A percentile compares a stretch with the other conserved stretches of the same genome.
Conservation (phyloP, 768 basidiomycete species). For the Collybia sp. region DNA sequence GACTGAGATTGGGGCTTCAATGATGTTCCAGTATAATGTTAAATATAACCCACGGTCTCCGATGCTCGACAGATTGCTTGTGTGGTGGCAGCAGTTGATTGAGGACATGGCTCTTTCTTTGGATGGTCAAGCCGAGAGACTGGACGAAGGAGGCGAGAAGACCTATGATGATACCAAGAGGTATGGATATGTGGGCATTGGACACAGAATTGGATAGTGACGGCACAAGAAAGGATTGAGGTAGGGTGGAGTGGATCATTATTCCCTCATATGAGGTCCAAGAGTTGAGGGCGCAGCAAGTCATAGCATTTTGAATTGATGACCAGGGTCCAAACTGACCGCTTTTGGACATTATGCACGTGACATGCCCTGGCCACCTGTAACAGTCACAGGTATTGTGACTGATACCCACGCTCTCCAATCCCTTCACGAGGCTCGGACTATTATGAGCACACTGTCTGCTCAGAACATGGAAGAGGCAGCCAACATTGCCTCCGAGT, state of each 20-base stretch:
- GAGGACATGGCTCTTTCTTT: constrained; percentile 88
- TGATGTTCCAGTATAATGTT: too few species aligned
- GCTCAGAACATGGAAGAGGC: constrained; percentile 49
- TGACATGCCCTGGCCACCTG: too few species aligned
- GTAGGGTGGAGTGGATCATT: too few species aligned
- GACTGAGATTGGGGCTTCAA: constrained; percentile 28
- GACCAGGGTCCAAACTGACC: too few species aligned
- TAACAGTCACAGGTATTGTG: too few species aligned
- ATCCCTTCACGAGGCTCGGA: too few species aligned
- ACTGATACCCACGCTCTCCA: too few species aligned
- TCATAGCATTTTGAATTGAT: too few species aligned
- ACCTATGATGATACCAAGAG: constrained; percentile 53
- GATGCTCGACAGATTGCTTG: constrained; percentile 64
- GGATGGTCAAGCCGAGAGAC: constrained; percentile 86
- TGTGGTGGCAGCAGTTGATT: constrained; percentile 69
- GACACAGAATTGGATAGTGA: constrained; percentile 5
- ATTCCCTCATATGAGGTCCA: too few species aligned
- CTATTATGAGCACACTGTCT: constrained; percentile 25
- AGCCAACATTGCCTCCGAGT: constrained; percentile 47
- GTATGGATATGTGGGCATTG: constrained; percentile 36
- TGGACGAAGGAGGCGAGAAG: constrained; percentile 86
- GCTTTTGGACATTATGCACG: too few species aligned
- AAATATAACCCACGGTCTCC: constrained; percentile 62
- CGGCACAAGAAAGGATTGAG: too few species aligned
- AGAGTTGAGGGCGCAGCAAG: too few species aligned